Conservation (phyloP, 768 basidiomycete species). For the Psilocybe subaeruginosa region DNA sequence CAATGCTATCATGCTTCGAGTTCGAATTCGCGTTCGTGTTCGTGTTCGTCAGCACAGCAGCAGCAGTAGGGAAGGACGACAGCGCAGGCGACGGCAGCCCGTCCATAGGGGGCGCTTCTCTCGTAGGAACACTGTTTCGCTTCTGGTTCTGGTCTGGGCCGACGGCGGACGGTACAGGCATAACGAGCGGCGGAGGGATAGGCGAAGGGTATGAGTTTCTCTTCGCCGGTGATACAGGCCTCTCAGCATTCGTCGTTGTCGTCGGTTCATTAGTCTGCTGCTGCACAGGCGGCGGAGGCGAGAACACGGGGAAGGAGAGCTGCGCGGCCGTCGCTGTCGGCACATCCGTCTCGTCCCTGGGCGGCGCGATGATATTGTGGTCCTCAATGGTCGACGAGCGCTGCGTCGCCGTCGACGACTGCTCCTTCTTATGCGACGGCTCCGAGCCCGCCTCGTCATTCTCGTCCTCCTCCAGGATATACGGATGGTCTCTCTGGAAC, state of each 20-base stretch:
- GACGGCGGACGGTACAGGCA: neutral
- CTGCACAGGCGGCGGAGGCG: conserved; percentile 18
- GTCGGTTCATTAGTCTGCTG: neutral
- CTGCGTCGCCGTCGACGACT: conserved; percentile 14
- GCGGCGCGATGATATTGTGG: conserved; percentile 26
- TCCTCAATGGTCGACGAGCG: conserved; percentile 14
- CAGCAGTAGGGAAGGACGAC: conserved; percentile 1
- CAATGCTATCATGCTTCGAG: conserved; percentile 48
- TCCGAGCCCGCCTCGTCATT: conserved; percentile 41
- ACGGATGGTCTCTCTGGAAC: conserved; percentile 50
- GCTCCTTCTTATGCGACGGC: conserved; percentile 19
- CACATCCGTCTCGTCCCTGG: conserved; percentile 32
- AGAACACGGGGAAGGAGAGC: conserved; percentile 29
- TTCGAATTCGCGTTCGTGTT: conserved; percentile 14
- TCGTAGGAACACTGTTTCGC: conserved; percentile 25
- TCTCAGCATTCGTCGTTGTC: too few relatives aligned
- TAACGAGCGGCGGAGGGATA: conserved; percentile 20
- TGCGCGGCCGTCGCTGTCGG: conserved; percentile 57
- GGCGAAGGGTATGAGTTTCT: conserved; percentile 13
- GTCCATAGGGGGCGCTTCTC: conserved; percentile 29
- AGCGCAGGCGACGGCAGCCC: conserved; percentile 25
- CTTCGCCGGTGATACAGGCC: neutral
- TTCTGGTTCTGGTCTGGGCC: conserved; percentile 11
- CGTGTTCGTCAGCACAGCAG: neutral
- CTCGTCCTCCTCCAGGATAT: conserved; percentile 76